Base-by-base conservation (phyloP, 2,329 filamentous ascomycete genomes). In the Beauveria varroae region DNA sequence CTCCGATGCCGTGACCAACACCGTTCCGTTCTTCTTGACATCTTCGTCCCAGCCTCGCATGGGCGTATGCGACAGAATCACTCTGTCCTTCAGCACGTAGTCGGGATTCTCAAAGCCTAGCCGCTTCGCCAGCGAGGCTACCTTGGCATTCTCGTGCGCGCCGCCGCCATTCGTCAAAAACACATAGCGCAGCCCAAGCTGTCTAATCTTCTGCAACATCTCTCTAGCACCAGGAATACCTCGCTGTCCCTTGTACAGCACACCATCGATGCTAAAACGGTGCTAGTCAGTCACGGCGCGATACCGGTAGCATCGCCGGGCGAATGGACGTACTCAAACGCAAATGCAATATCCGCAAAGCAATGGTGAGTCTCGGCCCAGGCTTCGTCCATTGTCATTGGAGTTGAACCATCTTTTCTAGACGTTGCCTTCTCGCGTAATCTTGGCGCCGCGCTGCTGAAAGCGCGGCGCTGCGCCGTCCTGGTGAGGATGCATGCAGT, bases 91-190 rank as follows among this genome's bases (percentile, higher is more conserved):
- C 46, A 76, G 67, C 43, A 74, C 68, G 37, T 74, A 69, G 37
- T 74, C 70, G 3, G 73, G 65, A n/a, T 68, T 65, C 7, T 65
- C 62, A 2, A 75, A 63, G 4, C 69, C 66, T 2, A 76, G 68
- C 5, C 73, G 67, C 60, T 72, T 68, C 30, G 68, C 67, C 40
- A 76, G 61, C 3, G 74, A 74, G 1, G 68, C 68, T 12, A 65
- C 72, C 61, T 76, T 76, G 47, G 68, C 70, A 20, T 69, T 65
- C 75, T 98, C 93, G 64, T 86, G 85, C 70, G 89, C 91, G 62
- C 95, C 95, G 47, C 95, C 95, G 67, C 95, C 95, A 75, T 99
- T 99, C 63, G 95, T 99, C 64, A 99, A 81, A 40, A 99, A 85
- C 68, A 99, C 93, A 76, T 96, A 98, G 14, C 93, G 93, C 51